phyloP scores from a whole-genome alignment of 805 yeast species.

The Deakozyma indianensis region DNA sequence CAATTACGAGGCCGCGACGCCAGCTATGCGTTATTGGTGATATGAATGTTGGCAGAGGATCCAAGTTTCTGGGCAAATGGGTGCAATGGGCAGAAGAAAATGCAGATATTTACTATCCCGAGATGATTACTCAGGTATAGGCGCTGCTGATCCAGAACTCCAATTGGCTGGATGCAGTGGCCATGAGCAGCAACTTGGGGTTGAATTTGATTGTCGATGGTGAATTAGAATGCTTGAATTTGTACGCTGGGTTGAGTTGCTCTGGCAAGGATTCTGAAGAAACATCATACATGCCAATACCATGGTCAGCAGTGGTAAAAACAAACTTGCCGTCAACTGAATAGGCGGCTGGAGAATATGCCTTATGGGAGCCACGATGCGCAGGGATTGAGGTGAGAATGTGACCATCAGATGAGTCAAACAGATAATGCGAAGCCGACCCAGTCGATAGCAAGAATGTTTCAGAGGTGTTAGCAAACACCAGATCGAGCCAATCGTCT shows the following conservation, averaged over 20 bases:
- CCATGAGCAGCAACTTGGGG: constrained; percentile 45
- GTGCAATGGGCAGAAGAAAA: constrained; percentile 51
- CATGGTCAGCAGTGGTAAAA: constrained; percentile 16
- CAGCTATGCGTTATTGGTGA: constrained; percentile 83
- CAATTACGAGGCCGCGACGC: constrained; percentile 78
- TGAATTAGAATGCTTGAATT: neutral
- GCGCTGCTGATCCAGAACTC: constrained; percentile 27
- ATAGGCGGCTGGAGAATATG: constrained; percentile 36
- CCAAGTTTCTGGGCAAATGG: constrained; percentile 47
- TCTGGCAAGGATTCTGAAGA: neutral
- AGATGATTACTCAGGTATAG: constrained; percentile 11
- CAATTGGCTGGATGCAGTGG: constrained; percentile 47
- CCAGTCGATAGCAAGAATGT: constrained; percentile 44
- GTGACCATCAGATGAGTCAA: constrained; percentile 59
- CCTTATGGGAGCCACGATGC: constrained; percentile 12
- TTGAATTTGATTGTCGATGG: constrained; percentile 26
- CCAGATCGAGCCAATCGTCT: constrained; percentile 44
- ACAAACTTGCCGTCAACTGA: constrained; percentile 56
- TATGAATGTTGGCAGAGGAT: constrained; percentile 43
- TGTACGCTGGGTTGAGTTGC: neutral
- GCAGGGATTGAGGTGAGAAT: constrained; percentile 34
- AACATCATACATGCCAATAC: constrained; percentile 31
- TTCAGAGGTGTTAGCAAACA: constrained; percentile 69
- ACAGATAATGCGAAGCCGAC: constrained; percentile 40
- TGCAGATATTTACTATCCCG: constrained; percentile 57